These are phyloP conservation scores for Penicillium sclerotiorum DNA, from an alignment of 2,329 filamentous ascomycete genomes.

Conservation along the genomic window DNA sequence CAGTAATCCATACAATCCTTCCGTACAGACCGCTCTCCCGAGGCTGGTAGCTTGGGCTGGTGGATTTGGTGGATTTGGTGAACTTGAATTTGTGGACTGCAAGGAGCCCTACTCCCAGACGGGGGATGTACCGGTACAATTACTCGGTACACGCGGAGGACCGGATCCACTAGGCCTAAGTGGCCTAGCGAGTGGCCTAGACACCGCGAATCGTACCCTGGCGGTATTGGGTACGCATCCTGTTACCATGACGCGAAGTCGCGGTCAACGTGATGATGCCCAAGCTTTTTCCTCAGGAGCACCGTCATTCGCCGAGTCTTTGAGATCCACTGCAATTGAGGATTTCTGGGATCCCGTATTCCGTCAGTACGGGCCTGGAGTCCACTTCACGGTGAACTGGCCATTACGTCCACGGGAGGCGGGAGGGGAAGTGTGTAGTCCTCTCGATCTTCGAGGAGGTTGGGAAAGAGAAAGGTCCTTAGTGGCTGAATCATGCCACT, in stretches of 20 bases:
- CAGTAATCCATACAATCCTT: too few species aligned
- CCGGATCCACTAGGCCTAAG: background rate
- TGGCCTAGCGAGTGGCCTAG: too few species aligned
- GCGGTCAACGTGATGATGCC: constrained; percentile 13
- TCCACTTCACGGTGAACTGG: too few species aligned
- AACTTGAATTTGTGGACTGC: background rate
- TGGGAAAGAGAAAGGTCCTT: too few species aligned
- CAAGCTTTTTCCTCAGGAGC: constrained; percentile 11
- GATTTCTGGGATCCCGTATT: constrained; percentile 10
- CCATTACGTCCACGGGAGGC: too few species aligned
- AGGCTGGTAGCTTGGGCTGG: too few species aligned
- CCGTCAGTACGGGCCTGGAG: constrained; percentile 25
- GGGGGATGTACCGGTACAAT: background rate
- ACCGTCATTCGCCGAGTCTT: background rate
- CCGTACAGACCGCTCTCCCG: too few species aligned
- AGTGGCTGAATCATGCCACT: too few species aligned
- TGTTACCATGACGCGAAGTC: background rate
- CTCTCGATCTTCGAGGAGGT: too few species aligned
- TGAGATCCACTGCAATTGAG: constrained; percentile 11
- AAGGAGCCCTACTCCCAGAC: background rate
- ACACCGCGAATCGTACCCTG: too few species aligned
- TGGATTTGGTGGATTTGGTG: too few species aligned
- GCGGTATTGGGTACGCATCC: background rate
- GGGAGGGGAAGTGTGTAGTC: too few species aligned
- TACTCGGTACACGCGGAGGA: constrained; percentile 4